Evolutionary conservation across 768 basidiomycete species (phyloP).

Genomic region (Psilocybe tampanensis): DNA sequence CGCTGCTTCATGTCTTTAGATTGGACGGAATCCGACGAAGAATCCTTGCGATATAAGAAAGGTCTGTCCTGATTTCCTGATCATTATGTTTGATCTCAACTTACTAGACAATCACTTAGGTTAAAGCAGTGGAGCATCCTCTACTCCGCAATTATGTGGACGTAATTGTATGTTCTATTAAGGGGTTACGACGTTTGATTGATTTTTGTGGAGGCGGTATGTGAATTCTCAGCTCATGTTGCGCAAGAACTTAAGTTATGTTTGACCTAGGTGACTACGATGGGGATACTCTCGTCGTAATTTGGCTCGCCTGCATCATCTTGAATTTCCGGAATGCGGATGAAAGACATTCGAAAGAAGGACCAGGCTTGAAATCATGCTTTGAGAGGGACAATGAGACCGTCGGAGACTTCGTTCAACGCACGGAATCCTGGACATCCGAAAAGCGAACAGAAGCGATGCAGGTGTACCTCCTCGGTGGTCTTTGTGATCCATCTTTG

Average conservation of each 20-base stretch:
- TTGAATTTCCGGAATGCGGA: constrained; percentile 53
- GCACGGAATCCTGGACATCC: constrained; percentile 18
- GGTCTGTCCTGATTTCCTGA: constrained; percentile 34
- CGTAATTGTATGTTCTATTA: constrained; percentile 58
- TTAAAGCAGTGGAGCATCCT: constrained; percentile 56
- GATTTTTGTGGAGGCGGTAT: constrained; percentile 67
- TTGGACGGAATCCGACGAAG: constrained; percentile 69
- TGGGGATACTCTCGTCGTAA: constrained; percentile 59
- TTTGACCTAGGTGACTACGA: constrained; percentile 64
- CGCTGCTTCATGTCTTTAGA: constrained; percentile 8
- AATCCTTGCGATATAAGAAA: constrained; percentile 67
- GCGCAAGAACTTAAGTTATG: background rate
- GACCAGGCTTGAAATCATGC: constrained; percentile 36
- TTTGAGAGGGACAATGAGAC: constrained; percentile 47
- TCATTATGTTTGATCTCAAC: background rate
- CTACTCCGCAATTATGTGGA: constrained; percentile 49
- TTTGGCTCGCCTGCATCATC: constrained; percentile 63
- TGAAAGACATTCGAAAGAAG: constrained; percentile 48
- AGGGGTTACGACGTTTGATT: constrained; percentile 54
- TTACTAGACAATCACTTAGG: constrained; percentile 32
- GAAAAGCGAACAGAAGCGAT: constrained; percentile 33
- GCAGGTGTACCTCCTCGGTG: constrained; percentile 54
- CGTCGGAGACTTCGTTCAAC: constrained; percentile 43
- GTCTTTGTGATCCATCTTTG: constrained; percentile 42
- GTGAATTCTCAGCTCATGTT: constrained; percentile 8